Conservation (phyloP, 257 asterid genomes). For the Nicotiana undulata region DNA sequence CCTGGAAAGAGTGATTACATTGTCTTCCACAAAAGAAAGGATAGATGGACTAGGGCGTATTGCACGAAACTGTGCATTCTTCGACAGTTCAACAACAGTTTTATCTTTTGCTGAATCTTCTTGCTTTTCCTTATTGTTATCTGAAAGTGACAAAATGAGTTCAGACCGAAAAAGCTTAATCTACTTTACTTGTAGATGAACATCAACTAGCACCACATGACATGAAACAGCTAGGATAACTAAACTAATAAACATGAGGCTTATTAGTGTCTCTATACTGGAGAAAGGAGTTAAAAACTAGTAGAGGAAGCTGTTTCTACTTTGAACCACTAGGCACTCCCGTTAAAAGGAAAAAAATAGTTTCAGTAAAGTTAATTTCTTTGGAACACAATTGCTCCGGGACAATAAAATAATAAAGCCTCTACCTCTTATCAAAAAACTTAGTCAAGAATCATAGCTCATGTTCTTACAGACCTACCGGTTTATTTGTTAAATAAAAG, state of each 20-base stretch:
- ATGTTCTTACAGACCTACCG: not conserved
- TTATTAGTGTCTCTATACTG: not conserved
- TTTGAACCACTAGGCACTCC: not conserved
- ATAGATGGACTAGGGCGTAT: constrained; percentile 80
- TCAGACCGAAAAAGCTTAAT: not conserved
- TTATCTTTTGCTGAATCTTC: constrained; percentile 27
- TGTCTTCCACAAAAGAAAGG: constrained; percentile 89
- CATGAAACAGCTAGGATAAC: not conserved
- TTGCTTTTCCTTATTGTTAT: constrained; percentile 36
- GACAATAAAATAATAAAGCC: not conserved
- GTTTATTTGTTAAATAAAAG: not conserved
- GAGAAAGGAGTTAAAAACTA: not conserved
- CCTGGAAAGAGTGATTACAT: constrained; percentile 40
- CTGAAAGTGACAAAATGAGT: constrained; percentile 34
- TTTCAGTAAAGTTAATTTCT: not conserved
- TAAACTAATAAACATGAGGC: not conserved
- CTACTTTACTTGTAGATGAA: not conserved
- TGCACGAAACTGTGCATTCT: constrained; percentile 95
- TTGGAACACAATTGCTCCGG: not conserved
- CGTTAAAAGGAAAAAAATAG: not conserved
- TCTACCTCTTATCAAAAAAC: not conserved
- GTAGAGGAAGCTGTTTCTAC: not conserved
- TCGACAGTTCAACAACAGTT: constrained; percentile 54
- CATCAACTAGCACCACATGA: not conserved
- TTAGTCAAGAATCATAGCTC: not conserved